phyloP scores from a whole-genome alignment of 495 filamentous ascomycete species.

The Lophiostoma macrostomum region DNA sequence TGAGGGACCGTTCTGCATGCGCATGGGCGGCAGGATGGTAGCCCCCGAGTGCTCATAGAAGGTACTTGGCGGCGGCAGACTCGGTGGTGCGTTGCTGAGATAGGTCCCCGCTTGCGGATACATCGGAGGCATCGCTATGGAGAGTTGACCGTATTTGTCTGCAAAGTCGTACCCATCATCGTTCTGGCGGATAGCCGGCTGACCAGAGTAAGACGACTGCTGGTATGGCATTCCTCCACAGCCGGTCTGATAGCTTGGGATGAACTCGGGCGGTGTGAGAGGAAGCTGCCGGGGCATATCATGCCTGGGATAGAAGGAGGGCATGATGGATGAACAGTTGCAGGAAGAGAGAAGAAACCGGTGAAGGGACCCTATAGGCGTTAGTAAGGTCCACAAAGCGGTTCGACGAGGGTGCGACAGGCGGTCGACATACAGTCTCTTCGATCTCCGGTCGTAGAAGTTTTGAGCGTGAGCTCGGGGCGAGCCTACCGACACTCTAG shows the following conservation, averaged over 20 bases:
- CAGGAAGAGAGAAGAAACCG: conserved; percentile 33
- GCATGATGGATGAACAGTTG: conserved; percentile 34
- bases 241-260: conserved; percentile 34
- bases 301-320: conserved; percentile 36
- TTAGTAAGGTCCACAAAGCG: neutral
- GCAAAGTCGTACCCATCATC: conserved; percentile 39
- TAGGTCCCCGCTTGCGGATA: conserved; percentile 38
- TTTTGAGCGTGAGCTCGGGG: conserved; percentile 29
- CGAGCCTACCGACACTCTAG: conserved; percentile 28
- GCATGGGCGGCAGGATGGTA: conserved; percentile 40
- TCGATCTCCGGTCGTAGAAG: conserved; percentile 21
- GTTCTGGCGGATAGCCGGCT: conserved; percentile 34
- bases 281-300: conserved; percentile 34
- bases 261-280: conserved; percentile 41
- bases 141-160: conserved; percentile 37
- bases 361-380: conserved; percentile 23
- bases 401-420: neutral
- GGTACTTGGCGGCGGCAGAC: conserved; percentile 31
- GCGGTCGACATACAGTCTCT: conserved; percentile 26
- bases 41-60: conserved; percentile 40
- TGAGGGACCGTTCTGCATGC: conserved; percentile 28
- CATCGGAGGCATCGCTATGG: conserved; percentile 35
- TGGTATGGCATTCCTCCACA: conserved; percentile 40
- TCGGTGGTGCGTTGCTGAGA: conserved; percentile 18
- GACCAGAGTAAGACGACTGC: conserved; percentile 34